Evolutionary conservation across 495 filamentous ascomycete species (phyloP), one percentile per base, ranked within the genome.

Genomic region (Penicillium chermesinum): DNA sequence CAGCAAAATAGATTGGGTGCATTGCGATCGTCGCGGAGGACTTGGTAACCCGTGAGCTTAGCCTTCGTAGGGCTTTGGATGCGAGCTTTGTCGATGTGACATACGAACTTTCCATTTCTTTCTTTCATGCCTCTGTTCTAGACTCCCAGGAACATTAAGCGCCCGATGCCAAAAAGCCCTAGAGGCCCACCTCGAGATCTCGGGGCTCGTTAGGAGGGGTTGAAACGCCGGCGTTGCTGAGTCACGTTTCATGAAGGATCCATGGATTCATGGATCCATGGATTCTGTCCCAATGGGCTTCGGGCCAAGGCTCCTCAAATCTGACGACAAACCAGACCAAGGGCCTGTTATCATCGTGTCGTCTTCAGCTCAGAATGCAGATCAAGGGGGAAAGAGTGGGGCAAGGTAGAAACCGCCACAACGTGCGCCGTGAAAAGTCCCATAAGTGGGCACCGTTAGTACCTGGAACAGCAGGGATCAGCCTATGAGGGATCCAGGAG

Each of bases 1-100:
- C 19, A 14, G 5, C 7, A 18, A n/a, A n/a, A 12, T 12, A 54
- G 48, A 58, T 52, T 58, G 14, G 15, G 8, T 44, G 7, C 10
- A 2, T 13, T 41, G 34, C 25, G 16, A 35, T 15, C 10, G 15
- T 25, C 32, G 58, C 55, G 48, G 54, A 44, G 13, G 30, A n/a
- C 20, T 16, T 44, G 50, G 57, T 48, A 43, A 27, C 46, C 10
- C 25, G 4, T 30, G 4, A 30, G 25, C 25, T 10, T 4, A 30
- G 25, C 25, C 10, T 10, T 4, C 10, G 10, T 30, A 30, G 25
- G 25, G 25, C 25, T 30, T 30, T 30, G 4, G 25, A 30, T 4
- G 25, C 25, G 10, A 30, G n/a, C n/a, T n/a, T n/a, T n/a, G n/a
- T n/a, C n/a, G n/a, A n/a, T n/a, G n/a, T n/a, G n/a, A n/a, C n/a